These are phyloP conservation scores for Clarkia xantiana DNA, from an alignment of 345 rosid genomes.

Conservation along the genomic window DNA sequence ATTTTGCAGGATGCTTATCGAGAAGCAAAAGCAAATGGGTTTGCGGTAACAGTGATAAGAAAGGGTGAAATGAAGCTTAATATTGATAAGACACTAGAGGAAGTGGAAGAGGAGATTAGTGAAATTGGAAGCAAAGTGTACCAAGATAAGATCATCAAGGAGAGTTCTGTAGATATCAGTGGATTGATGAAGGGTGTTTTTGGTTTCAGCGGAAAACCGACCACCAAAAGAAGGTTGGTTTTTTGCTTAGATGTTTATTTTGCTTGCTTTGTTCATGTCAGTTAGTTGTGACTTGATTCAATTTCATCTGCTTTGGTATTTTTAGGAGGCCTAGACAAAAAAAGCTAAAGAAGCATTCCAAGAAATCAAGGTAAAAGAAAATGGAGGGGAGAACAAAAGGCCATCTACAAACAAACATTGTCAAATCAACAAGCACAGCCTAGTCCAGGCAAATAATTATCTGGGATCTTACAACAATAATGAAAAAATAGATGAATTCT, in stretches of 20 bases:
- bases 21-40: slow-evolving; percentile 79
- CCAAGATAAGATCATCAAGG: slow-evolving; percentile 63
- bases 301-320: not conserved
- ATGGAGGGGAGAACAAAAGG: too few species aligned
- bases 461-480: too few species aligned
- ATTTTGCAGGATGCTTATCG: slow-evolving; percentile 54
- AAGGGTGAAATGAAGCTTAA: slow-evolving; percentile 62
- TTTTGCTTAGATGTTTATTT: slow-evolving; percentile 5
- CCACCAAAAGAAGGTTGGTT: slow-evolving; percentile 18
- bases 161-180: slow-evolving; percentile 62
- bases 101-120: slow-evolving; percentile 59
- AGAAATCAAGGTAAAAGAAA: not conserved
- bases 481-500: too few species aligned
- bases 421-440: too few species aligned
- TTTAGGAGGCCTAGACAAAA: not conserved
- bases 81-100: slow-evolving; percentile 68
- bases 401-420: too few species aligned
- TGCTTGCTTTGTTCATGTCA: too few species aligned
- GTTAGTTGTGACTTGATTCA: too few species aligned
- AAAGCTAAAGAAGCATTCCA: slow-evolving; percentile 4
- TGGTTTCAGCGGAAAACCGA: slow-evolving; percentile 17
- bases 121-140: slow-evolving; percentile 84
- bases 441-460: too few species aligned
- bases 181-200: slow-evolving; percentile 71
- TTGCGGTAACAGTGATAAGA: slow-evolving; percentile 67